Evolutionary conservation across 2,329 filamentous ascomycete genomes (phyloP).

Genomic region (Beauveria sp.): DNA sequence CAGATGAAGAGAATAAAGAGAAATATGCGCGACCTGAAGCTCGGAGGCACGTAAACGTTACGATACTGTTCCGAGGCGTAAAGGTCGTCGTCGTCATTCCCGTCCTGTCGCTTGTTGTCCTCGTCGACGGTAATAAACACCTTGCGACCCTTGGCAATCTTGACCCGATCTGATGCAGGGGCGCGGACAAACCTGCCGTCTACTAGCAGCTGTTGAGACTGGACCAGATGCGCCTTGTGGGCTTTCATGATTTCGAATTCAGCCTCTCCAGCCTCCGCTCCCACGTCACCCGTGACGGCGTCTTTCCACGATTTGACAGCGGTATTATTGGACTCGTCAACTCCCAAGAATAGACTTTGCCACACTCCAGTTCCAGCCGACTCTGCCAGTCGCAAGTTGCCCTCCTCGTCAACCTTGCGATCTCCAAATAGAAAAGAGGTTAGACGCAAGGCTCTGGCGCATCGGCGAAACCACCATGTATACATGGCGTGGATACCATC

Average conservation of each 20-base stretch:
- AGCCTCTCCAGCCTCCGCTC: slow-evolving; percentile 30
- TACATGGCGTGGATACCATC: slow-evolving; percentile 81
- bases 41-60: slow-evolving; percentile 74
- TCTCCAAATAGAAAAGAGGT: slow-evolving; percentile 93
- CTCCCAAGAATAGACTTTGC: slow-evolving; percentile 38
- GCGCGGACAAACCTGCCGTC: slow-evolving; percentile 82
- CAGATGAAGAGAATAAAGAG: slow-evolving; percentile 86
- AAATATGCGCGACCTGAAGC: slow-evolving; percentile 72
- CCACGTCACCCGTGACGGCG: slow-evolving; percentile 41
- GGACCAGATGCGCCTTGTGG: slow-evolving; percentile 39
- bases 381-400: slow-evolving; percentile 44
- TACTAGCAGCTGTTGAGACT: slow-evolving; percentile 46
- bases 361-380: slow-evolving; percentile 30
- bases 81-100: slow-evolving; percentile 41
- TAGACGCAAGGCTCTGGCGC: slow-evolving; percentile 69
- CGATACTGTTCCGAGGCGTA: slow-evolving; percentile 57
- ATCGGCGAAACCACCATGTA: slow-evolving; percentile 91
- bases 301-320: slow-evolving; percentile 51
- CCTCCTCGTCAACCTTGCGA: slow-evolving; percentile 73
- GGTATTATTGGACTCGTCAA: slow-evolving; percentile 34
- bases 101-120: slow-evolving; percentile 54
- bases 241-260: slow-evolving; percentile 29
- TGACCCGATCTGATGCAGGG: slow-evolving; percentile 91
- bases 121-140: slow-evolving; percentile 73
- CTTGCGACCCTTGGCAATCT: slow-evolving; percentile 73